phyloP scores from a whole-genome alignment of 2,329 filamentous ascomycete species.

The Aspergillus chevalieri region DNA sequence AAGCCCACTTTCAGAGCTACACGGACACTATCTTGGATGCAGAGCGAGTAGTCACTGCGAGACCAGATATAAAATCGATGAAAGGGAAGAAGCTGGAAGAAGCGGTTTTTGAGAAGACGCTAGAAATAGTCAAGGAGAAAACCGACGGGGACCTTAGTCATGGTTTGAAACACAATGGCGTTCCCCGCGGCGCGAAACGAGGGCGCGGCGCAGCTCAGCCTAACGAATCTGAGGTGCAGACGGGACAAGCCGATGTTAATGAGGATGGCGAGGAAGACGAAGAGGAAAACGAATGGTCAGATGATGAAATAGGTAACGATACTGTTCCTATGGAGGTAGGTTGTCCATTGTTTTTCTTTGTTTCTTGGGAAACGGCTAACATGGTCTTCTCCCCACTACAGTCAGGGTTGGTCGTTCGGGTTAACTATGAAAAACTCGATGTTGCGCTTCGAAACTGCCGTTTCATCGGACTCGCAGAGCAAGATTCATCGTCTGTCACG shows the following conservation, averaged over 20 bases:
- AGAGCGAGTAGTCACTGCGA: conserved; percentile 24
- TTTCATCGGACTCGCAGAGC: conserved; percentile 65
- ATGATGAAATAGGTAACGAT: conserved; percentile 30
- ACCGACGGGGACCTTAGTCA: conserved; percentile 30
- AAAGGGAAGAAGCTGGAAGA: conserved; percentile 36
- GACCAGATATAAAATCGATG: conserved; percentile 25
- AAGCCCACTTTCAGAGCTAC: conserved; percentile 37
- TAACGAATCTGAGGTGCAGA: conserved; percentile 11
- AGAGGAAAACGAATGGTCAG: conserved; percentile 34
- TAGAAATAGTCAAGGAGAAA: conserved; percentile 27
- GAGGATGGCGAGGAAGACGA: conserved; percentile 20
- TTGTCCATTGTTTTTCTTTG: background rate
- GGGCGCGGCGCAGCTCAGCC: conserved; percentile 17
- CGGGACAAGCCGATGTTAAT: conserved; percentile 24
- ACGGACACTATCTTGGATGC: conserved; percentile 36
- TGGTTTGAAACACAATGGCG: conserved; percentile 24
- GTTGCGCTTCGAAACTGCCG: conserved; percentile 75
- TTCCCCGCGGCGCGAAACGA: conserved; percentile 31
- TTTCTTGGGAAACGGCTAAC: conserved; percentile 8
- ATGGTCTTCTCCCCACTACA: conserved; percentile 31
- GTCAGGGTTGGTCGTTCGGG: conserved; percentile 65
- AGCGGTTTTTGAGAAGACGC: conserved; percentile 23
- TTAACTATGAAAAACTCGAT: conserved; percentile 80
- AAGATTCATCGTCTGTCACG: conserved; percentile 66
- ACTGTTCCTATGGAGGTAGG: conserved; percentile 35